Evolutionary conservation across 257 asterid species (phyloP).

Genomic region (Paraleonurus japonicus): DNA sequence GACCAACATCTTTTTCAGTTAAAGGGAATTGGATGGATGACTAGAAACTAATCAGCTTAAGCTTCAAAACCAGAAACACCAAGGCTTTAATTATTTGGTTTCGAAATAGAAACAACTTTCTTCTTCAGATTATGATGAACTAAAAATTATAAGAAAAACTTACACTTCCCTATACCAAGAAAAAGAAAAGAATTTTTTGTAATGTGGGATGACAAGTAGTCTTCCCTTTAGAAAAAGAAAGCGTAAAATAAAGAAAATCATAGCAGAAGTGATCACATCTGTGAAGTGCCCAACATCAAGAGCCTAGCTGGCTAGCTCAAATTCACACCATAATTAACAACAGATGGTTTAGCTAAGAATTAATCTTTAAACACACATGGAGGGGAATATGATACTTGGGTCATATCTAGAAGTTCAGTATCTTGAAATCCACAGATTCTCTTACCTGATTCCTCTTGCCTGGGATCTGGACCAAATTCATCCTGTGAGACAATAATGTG

Average conservation of each 20-base stretch:
- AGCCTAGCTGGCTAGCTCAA: not conserved
- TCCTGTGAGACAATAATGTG: constrained; percentile 33
- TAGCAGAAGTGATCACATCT: not conserved
- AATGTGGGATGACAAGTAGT: not conserved
- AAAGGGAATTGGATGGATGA: not conserved
- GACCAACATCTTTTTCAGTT: not conserved
- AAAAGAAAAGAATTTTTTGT: not conserved
- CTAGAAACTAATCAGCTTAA: not conserved
- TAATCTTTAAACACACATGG: not conserved
- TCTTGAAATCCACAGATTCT: constrained; percentile 5
- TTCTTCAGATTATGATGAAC: not conserved
- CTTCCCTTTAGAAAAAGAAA: not conserved
- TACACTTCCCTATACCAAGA: not conserved
- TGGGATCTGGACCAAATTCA: constrained; percentile 32
- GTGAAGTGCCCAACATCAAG: not conserved
- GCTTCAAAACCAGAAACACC: not conserved
- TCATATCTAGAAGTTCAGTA: not conserved
- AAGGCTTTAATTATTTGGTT: not conserved
- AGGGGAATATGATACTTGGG: not conserved
- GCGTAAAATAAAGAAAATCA: not conserved
- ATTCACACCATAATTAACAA: not conserved
- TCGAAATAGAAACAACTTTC: not conserved
- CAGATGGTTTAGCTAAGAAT: not conserved
- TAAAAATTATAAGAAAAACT: not conserved
- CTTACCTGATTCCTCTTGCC: constrained; percentile 57